A percentile compares a stretch with the other conserved stretches of the same genome.
phyloP scores from a whole-genome alignment of 2,329 filamentous ascomycete genomes.

The Ceratocystis smalleyi region DNA sequence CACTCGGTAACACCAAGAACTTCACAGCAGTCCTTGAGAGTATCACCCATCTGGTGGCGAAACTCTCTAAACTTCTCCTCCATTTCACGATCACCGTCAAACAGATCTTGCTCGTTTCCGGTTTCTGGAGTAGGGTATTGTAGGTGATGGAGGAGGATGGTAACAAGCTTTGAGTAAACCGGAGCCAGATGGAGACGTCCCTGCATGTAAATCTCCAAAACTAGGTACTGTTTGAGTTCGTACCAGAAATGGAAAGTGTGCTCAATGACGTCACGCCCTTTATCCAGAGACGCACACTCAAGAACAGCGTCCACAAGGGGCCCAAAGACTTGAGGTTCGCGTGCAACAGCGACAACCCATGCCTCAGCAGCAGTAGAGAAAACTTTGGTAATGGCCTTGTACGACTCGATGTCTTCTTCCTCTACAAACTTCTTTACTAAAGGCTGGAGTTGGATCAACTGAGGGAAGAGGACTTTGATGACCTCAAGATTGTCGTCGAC shows the following conservation, averaged over 20 bases:
- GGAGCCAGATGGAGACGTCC: slow-evolving; percentile 63
- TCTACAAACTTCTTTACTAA: slow-evolving; percentile 61
- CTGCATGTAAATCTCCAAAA: slow-evolving; percentile 74
- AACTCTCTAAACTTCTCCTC: slow-evolving; percentile 97
- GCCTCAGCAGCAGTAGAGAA: slow-evolving; percentile 87
- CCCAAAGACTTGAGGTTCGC: slow-evolving; percentile 67
- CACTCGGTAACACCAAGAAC: slow-evolving; percentile 90
- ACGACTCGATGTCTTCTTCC: slow-evolving; percentile 69
- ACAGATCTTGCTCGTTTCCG: slow-evolving; percentile 64
- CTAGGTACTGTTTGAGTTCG: slow-evolving; percentile 90
- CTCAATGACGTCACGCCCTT: slow-evolving; percentile 78
- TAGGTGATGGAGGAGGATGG: slow-evolving; percentile 80
- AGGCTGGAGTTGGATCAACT: slow-evolving; percentile 58
- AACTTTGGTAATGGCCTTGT: slow-evolving; percentile 77
- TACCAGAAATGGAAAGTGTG: slow-evolving; percentile 98
- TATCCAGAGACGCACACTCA: slow-evolving; percentile 79
- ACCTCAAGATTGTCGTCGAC: slow-evolving; percentile 76
- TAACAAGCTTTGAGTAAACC: slow-evolving; percentile 76
- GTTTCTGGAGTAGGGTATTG: slow-evolving; percentile 68
- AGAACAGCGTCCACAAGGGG: slow-evolving; percentile 76
- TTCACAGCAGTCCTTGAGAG: slow-evolving; percentile 90
- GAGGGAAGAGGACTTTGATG: slow-evolving; percentile 70
- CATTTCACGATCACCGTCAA: slow-evolving; percentile 86
- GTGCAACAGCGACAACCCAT: slow-evolving; percentile 83
- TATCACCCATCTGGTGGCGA: slow-evolving; percentile 92